Conservation (phyloP, 176 grass and related monocot species). For the Echinochloa phyllopogon region DNA sequence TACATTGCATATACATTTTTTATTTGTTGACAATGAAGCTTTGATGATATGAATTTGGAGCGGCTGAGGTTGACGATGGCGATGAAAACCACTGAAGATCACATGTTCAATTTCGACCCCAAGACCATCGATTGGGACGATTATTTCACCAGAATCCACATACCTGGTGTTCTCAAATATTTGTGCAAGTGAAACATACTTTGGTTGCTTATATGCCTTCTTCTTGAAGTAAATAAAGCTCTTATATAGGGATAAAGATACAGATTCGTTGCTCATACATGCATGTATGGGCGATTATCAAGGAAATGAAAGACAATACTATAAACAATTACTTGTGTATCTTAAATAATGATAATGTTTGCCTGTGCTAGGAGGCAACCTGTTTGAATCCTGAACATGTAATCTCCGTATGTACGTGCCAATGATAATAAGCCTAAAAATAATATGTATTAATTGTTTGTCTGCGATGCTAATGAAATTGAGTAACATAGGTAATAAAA, state of each 20-base stretch:
- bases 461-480: no score
- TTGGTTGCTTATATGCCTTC: not conserved
- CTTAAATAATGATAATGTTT: not conserved
- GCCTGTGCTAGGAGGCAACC: not conserved
- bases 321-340: not conserved
- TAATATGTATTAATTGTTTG: not conserved
- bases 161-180: slow-evolving; percentile 61
- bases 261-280: not conserved
- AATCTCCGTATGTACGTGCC: not conserved
- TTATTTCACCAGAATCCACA: slow-evolving; percentile 59
- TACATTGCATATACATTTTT: not conserved
- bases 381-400: not conserved
- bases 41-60: slow-evolving; percentile 60
- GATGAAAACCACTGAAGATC: not conserved
- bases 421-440: no score
- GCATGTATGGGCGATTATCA: slow-evolving; percentile 11
- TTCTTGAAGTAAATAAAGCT: not conserved
- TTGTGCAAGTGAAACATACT: slow-evolving; percentile 42
- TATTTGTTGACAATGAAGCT: slow-evolving; percentile 26
- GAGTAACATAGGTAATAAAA: no score
- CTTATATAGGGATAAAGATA: not conserved
- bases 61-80: slow-evolving; percentile 44
- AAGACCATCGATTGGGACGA: slow-evolving; percentile 54
- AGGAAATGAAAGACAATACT: not conserved
- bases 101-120: slow-evolving; percentile 52